Evolutionary conservation across 345 rosid species (phyloP), one percentile per base, ranked within the genome.

Genomic region (Acer saccharum): DNA sequence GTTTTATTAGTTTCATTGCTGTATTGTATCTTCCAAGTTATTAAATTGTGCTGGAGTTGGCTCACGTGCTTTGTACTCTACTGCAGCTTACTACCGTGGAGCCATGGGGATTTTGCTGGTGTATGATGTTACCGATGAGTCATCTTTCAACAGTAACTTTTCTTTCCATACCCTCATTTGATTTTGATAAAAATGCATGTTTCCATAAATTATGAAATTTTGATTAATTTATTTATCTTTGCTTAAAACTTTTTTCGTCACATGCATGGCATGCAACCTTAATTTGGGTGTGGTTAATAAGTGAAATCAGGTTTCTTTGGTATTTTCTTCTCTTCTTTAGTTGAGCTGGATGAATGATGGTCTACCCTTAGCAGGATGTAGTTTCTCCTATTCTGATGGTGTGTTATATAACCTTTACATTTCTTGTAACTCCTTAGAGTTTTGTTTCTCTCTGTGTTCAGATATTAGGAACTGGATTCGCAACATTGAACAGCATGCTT

Each of bases 381-480:
- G 71, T 57, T 72, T 77, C 78, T 21, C 39, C 41, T n/a, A 35
- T 64, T 39, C 14, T 39, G 65, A 17, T 71, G 60, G 29, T 2
- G 1, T 27, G n/a, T 35, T 20, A 14, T 8, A 65, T 60, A 39
- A 48, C 20, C 46, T 21, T 54, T 16, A 66, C 60, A 66, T 75
- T 61, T 78, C 66, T 66, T 60, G n/a, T n/a, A 4, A 74, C 70
- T 74, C 70, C 68, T 68, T 67, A 61, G 32, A 55, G 35, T 50
- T 46, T 61, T 23, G 58, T 50, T 78, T 78, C 48, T 79, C 58
- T 25, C 78, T 50, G 18, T 74, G 54, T 78, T 77, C 86, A 96
- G 99, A 96, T 76, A 96, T 96, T 65, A 91, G 91, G 86, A 96
- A 94, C 84, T 96, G 99, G 99, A 96, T 94, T 86, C 97, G 95